Evolutionary conservation across 257 asterid genomes (phyloP).

Genomic region (Solanum habrochaites): DNA sequence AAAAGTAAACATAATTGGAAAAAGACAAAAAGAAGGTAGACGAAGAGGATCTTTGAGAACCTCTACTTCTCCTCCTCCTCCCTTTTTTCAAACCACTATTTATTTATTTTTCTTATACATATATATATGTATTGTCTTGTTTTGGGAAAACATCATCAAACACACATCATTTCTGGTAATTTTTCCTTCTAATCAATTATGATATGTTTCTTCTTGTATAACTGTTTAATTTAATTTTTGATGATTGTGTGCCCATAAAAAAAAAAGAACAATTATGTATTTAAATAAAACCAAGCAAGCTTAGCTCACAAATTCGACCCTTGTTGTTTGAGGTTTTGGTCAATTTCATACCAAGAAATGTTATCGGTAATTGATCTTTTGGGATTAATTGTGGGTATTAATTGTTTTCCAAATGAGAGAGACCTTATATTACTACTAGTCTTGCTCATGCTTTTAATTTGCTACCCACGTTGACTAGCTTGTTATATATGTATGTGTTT

Average conservation of each 20-base stretch:
- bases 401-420: neutral
- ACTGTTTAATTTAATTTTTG: neutral
- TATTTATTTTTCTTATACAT: neutral
- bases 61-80: neutral
- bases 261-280: neutral
- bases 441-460: neutral
- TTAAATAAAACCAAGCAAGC: neutral
- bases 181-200: neutral
- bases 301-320: neutral
- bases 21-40: neutral
- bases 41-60: neutral
- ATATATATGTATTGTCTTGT: neutral
- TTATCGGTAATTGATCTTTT: neutral
- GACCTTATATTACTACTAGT: neutral
- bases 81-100: neutral
- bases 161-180: neutral
- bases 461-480: neutral
- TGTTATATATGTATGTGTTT: neutral
- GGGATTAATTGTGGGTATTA: neutral
- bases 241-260: neutral
- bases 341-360: neutral
- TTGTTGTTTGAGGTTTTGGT: neutral
- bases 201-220: neutral
- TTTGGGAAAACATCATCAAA: neutral
- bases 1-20: neutral